Base-by-base conservation (phyloP, 1,284 basidiomycete genomes). In the Exsudoporus floridanus region DNA sequence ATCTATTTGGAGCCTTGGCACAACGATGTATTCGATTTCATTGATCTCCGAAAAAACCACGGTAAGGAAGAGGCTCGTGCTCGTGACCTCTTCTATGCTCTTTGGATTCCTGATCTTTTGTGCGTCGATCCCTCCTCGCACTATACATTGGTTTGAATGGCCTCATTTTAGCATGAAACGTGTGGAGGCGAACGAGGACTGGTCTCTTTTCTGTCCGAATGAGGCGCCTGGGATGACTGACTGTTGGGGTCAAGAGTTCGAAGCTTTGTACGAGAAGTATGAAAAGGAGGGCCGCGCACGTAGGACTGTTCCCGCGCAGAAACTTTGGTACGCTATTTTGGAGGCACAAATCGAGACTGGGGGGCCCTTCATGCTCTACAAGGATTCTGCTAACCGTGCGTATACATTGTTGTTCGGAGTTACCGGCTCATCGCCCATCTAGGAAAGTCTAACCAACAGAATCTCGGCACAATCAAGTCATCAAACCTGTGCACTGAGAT, bases 401-500 rank as follows among this genome's bases (percentile, higher is more conserved):
- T 73, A 2, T 6, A 28, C 10, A 9, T 49, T 13, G 44, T 47
- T 34, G 25, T 46, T 50, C 3, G 4, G 16, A 38, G 31, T 41
- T 49, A 31, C 25, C 46, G 19, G 36, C 50, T 57, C 30, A 53
- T 47, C 49, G 46, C 33, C 43, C 19, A 9, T 55, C 23, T 59
- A 94, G 88, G 80, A 63, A 98, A 98, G 75, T 96, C 94, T 35
- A 99, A 99, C 77, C 97, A 99, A 75, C 89, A 96, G 78, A 98
- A 99, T 74, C 83, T 99, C 36, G 97, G 97, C 45, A 97, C 93
- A 18, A 99, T 99, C 87, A 99, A 98, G 79, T 97, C 93, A 6
- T 98, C 96, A 54, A 99, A 99, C 74, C 78, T 99, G 40, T 99
- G 97, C 79, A 98, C 96, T 12, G 97, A 99, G 74, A 99, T 99